These are phyloP conservation scores for Endothia cerciana DNA, from an alignment of 2,329 filamentous ascomycete genomes.

Conservation along the genomic window DNA sequence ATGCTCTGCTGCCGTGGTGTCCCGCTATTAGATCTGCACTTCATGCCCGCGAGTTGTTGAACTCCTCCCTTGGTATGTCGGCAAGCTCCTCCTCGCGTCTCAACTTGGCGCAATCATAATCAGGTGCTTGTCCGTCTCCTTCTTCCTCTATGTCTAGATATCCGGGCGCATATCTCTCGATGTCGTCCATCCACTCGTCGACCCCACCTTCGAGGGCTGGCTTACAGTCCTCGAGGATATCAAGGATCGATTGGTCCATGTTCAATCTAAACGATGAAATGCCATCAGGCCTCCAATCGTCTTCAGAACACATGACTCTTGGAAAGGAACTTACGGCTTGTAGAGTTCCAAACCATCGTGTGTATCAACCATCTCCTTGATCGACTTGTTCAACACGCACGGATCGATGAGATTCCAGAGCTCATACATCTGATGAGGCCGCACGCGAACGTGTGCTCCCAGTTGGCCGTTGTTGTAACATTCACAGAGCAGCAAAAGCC, in stretches of 20 bases:
- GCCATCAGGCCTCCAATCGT: not conserved
- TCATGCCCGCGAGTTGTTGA: not conserved
- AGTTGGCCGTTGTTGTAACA: conserved; percentile 8
- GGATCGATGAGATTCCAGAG: not conserved
- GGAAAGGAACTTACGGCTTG: not conserved
- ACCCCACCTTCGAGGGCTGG: not conserved
- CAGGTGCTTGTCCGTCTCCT: not conserved
- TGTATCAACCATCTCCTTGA: not conserved
- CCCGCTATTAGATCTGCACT: not conserved
- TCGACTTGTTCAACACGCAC: not conserved
- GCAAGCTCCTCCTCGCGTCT: not conserved
- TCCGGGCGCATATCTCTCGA: conserved; percentile 18
- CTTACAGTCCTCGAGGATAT: conserved; percentile 9
- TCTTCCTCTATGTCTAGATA: conserved; percentile 9
- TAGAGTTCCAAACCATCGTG: not conserved
- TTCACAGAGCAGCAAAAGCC: conserved; percentile 2
- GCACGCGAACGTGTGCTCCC: not conserved
- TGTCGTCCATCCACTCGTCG: conserved; percentile 17
- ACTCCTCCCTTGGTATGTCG: conserved; percentile 6
- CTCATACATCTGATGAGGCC: not conserved
- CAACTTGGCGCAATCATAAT: conserved; percentile 5
- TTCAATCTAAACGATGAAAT: not conserved
- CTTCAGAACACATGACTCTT: not conserved
- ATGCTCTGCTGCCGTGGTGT: not conserved
- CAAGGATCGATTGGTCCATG: conserved; percentile 8